These are phyloP conservation scores for Aureobasidium lini DNA, from an alignment of 2,329 filamentous ascomycete genomes.

Conservation along the genomic window DNA sequence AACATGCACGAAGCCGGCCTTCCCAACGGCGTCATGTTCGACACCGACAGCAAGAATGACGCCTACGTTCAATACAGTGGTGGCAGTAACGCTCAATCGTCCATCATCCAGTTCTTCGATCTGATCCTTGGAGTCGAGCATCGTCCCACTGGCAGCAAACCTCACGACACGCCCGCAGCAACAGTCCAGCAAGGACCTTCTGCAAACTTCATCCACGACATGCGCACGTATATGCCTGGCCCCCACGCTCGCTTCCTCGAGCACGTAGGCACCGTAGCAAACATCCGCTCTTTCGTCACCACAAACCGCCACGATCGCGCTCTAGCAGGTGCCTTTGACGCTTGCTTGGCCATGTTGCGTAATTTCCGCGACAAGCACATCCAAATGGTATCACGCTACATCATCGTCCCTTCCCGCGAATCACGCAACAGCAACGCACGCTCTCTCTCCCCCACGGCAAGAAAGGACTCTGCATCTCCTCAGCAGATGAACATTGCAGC, in stretches of 20 bases:
- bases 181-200: constrained; percentile 39
- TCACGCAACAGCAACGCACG: constrained; percentile 37
- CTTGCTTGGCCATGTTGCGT: constrained; percentile 73
- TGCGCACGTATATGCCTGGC: constrained; percentile 96
- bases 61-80: constrained; percentile 78
- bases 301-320: constrained; percentile 52
- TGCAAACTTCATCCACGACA: constrained; percentile 92
- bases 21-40: constrained; percentile 79
- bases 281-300: constrained; percentile 79
- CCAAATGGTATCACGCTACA: constrained; percentile 90
- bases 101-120: constrained; percentile 95
- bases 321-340: constrained; percentile 78
- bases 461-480: background rate
- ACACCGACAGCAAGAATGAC: constrained; percentile 53
- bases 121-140: constrained; percentile 84
- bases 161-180: constrained; percentile 28
- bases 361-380: constrained; percentile 89
- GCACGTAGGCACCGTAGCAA: constrained; percentile 70
- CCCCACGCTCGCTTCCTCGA: constrained; percentile 82
- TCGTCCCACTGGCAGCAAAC: constrained; percentile 68
- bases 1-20: constrained; percentile 95
- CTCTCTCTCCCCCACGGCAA: constrained; percentile 7
- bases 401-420: constrained; percentile 79
- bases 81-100: constrained; percentile 95
- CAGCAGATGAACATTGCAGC: constrained; percentile 55